Conservation (phyloP, 257 asterid genomes). For the Cruciata laevipes region DNA sequence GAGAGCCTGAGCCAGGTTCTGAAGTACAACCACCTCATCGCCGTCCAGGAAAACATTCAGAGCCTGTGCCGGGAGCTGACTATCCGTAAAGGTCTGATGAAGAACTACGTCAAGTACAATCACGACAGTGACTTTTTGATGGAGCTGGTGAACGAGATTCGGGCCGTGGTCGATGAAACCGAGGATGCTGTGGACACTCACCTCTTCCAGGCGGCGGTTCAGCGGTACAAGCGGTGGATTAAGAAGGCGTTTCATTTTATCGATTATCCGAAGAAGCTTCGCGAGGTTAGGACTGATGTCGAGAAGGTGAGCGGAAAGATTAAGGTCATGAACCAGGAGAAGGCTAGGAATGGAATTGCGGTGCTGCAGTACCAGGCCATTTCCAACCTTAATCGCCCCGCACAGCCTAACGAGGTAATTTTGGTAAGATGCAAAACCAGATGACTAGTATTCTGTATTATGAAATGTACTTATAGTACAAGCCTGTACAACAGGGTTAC, state of each 20-base stretch:
- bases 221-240: conserved; percentile 29
- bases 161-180: conserved; percentile 42
- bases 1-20: conserved; percentile 35
- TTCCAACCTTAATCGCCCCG: background rate
- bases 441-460: too few species aligned
- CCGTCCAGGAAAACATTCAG: conserved; percentile 29
- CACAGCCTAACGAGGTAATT: conserved; percentile 38
- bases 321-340: conserved; percentile 33
- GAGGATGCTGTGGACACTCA: conserved; percentile 49
- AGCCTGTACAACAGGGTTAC: too few species aligned
- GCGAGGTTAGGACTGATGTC: conserved; percentile 24
- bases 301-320: conserved; percentile 28
- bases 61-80: conserved; percentile 33
- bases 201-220: conserved; percentile 41
- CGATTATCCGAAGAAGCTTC: conserved; percentile 37
- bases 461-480: too few species aligned
- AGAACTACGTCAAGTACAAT: conserved; percentile 32
- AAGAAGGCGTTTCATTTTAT: conserved; percentile 24
- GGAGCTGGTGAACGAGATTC: conserved; percentile 38
- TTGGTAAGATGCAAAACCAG: too few species aligned
- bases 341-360: conserved; percentile 33
- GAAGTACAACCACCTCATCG: background rate
- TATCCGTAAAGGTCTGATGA: conserved; percentile 38
- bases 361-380: conserved; percentile 22
- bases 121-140: conserved; percentile 27